phyloP scores from a whole-genome alignment of 306 rosid species.

The Chamaecrista fasciculata region DNA sequence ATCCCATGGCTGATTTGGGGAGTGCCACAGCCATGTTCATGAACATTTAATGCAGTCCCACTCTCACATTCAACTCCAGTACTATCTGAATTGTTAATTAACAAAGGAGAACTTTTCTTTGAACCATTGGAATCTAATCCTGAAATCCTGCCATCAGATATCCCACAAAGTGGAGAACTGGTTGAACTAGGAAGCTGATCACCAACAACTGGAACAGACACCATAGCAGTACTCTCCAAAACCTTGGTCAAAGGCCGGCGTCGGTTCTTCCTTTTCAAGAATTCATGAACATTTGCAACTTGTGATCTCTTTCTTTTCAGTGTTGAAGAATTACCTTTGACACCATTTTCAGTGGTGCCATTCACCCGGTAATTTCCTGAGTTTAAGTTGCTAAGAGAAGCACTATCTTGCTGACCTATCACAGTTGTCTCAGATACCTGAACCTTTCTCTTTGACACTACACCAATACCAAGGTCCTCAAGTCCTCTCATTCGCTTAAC shows the following conservation, averaged over 20 bases:
- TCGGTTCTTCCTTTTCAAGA: slow-evolving; percentile 64
- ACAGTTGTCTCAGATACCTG: slow-evolving; percentile 53
- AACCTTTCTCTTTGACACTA: slow-evolving; percentile 54
- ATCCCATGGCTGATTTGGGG: slow-evolving; percentile 36
- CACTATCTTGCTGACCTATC: slow-evolving; percentile 55
- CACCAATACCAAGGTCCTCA: slow-evolving; percentile 76
- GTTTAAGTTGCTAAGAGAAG: slow-evolving; percentile 51
- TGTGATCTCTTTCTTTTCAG: slow-evolving; percentile 79
- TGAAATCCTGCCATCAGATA: slow-evolving; percentile 51
- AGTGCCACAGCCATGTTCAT: slow-evolving; percentile 47
- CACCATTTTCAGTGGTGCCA: slow-evolving; percentile 62
- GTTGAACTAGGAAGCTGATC: slow-evolving; percentile 66
- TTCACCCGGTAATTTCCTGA: slow-evolving; percentile 45
- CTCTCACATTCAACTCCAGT: slow-evolving; percentile 57
- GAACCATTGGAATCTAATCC: slow-evolving; percentile 51
- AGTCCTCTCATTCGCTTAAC: slow-evolving; percentile 95
- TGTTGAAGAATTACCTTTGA: slow-evolving; percentile 42
- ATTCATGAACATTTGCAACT: slow-evolving; percentile 64
- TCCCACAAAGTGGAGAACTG: slow-evolving; percentile 47
- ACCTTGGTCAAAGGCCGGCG: slow-evolving; percentile 82
- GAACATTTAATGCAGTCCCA: slow-evolving; percentile 48
- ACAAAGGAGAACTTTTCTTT: slow-evolving; percentile 44
- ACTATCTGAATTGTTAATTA: slow-evolving; percentile 38
- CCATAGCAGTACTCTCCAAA: slow-evolving; percentile 85
- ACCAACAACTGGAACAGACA: slow-evolving; percentile 67